Evolutionary conservation across 2,329 filamentous ascomycete species (phyloP).

Genomic region (Botrytis sinoallii): DNA sequence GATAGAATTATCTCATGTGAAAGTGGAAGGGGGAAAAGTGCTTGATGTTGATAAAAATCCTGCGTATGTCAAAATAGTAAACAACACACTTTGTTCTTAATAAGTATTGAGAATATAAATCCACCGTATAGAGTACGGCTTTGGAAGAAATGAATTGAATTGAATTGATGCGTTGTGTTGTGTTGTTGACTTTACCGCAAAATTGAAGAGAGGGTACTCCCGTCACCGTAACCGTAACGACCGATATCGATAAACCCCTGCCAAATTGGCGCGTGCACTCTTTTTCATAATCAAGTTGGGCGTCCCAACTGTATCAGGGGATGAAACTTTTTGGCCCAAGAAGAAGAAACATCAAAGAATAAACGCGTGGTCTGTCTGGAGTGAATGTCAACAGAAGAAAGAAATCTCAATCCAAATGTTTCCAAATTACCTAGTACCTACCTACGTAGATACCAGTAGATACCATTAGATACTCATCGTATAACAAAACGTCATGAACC

Average conservation of each 20-base stretch:
- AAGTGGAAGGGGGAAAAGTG: not conserved
- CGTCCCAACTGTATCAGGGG: not conserved
- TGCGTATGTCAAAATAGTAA: not conserved
- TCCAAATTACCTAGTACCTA: not conserved
- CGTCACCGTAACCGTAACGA: conserved; percentile 14
- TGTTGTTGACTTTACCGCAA: conserved; percentile 12
- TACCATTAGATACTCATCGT: not conserved
- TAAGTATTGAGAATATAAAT: not conserved
- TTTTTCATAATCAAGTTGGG: not conserved
- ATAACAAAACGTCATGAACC: not conserved
- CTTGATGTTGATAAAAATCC: not conserved
- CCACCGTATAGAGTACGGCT: not conserved
- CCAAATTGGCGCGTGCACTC: conserved; percentile 3
- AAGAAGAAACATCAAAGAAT: not conserved
- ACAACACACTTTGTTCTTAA: not conserved
- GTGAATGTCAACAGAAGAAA: not conserved
- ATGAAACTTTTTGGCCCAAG: not conserved
- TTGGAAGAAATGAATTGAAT: not conserved
- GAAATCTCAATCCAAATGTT: not conserved
- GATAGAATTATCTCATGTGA: not conserved
- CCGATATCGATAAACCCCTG: conserved; percentile 7
- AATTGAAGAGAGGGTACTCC: not conserved
- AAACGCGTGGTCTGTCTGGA: not conserved
- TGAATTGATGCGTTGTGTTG: conserved; percentile 2
- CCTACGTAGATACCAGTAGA: no score